Percentiles rank a stretch among this genome's conserved stretches.
Conservation (phyloP, 352 stramenopile genomes). For the Phytophthora pini region DNA sequence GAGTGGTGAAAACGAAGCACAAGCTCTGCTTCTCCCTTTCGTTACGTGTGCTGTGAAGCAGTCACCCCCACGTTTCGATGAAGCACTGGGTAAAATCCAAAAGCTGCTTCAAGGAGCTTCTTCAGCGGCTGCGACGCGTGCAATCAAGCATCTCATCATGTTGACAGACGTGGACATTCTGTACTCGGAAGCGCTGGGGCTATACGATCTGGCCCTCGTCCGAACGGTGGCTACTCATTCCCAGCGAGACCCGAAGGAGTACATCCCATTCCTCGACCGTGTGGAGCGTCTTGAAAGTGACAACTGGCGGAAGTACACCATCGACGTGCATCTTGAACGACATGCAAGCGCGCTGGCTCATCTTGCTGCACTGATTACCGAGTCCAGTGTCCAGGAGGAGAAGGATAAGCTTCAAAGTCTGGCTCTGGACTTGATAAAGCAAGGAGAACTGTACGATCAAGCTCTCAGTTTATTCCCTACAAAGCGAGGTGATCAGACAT, state of each 20-base stretch:
- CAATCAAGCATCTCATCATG: constrained; percentile 79
- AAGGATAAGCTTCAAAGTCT: constrained; percentile 21
- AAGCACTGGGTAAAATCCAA: constrained; percentile 51
- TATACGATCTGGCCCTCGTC: constrained; percentile 75
- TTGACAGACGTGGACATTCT: constrained; percentile 72
- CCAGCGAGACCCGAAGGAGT: constrained; percentile 76
- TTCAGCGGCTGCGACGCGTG: constrained; percentile 42
- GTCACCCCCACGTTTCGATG: constrained; percentile 54
- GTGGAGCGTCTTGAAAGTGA: constrained; percentile 44
- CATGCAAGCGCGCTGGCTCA: constrained; percentile 57
- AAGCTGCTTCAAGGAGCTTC: constrained; percentile 26
- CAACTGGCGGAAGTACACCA: constrained; percentile 60
- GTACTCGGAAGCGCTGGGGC: constrained; percentile 65
- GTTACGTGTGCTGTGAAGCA: constrained; percentile 76
- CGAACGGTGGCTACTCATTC: constrained; percentile 68
- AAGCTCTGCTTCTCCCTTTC: constrained; percentile 62
- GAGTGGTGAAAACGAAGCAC: constrained; percentile 9
- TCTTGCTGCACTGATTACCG: constrained; percentile 38
- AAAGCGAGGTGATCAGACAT: constrained; percentile 24
- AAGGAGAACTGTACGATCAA: constrained; percentile 57
- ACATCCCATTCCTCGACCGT: constrained; percentile 67
- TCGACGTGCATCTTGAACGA: constrained; percentile 61
- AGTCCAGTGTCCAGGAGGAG: constrained; percentile 31
- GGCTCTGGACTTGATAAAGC: constrained; percentile 51
- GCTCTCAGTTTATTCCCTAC: constrained; percentile 50